phyloP scores from a whole-genome alignment of 352 stramenopile species.

The Thalassiosira allenii region DNA sequence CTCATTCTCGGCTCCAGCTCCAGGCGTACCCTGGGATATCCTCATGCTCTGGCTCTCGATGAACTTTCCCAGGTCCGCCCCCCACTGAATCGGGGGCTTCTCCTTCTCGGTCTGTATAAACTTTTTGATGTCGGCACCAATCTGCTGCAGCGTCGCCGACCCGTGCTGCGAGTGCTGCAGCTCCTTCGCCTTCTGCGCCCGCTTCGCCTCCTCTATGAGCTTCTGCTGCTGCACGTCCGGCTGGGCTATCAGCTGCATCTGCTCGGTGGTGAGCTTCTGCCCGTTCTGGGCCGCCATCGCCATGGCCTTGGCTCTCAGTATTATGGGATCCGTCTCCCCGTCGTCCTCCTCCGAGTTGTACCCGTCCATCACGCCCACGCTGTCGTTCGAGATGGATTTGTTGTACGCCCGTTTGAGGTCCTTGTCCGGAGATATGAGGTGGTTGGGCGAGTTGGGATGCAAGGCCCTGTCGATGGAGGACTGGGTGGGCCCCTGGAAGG shows the following conservation, averaged over 20 bases:
- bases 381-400: background rate
- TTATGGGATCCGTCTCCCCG: constrained; percentile 40
- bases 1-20: constrained; percentile 1
- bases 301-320: constrained; percentile 67
- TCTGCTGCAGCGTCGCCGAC: constrained; percentile 36
- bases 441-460: constrained; percentile 23
- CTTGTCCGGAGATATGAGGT: constrained; percentile 25
- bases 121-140: constrained; percentile 52
- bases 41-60: constrained; percentile 37
- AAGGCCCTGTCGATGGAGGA: constrained; percentile 50
- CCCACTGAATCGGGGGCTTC: constrained; percentile 46
- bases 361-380: background rate
- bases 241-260: constrained; percentile 64
- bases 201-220: constrained; percentile 47
- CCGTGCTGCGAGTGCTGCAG: constrained; percentile 21
- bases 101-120: constrained; percentile 47
- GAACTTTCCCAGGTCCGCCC: constrained; percentile 50
- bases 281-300: constrained; percentile 71
- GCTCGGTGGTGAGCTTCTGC: constrained; percentile 65
- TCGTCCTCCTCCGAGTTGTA: constrained; percentile 13
- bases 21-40: background rate
- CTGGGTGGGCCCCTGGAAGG: too few relatives aligned
- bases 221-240: constrained; percentile 53
- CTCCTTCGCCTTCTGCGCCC: constrained; percentile 24
- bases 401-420: constrained; percentile 3